These are phyloP conservation scores for Suillus fuscotomentosus DNA, from an alignment of 768 basidiomycete genomes.

Conservation along the genomic window DNA sequence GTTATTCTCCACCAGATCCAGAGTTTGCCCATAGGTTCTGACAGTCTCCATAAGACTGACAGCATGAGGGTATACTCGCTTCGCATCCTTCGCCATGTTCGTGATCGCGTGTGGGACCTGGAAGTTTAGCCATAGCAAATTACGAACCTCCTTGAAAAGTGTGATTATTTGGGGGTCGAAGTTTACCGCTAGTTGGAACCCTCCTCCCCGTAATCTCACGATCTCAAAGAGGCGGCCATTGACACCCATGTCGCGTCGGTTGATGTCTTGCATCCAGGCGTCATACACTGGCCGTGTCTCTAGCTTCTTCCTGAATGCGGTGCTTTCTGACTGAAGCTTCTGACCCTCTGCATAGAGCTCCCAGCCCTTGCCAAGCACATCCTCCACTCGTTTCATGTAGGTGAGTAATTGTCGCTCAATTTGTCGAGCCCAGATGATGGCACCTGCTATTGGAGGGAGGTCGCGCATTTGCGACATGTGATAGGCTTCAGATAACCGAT, in stretches of 20 bases:
- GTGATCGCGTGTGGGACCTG: constrained; percentile 92
- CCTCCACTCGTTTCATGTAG: constrained; percentile 99
- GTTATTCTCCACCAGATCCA: constrained; percentile 88
- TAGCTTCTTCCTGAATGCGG: constrained; percentile 93
- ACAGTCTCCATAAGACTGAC: constrained; percentile 99
- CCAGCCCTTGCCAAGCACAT: constrained; percentile 98
- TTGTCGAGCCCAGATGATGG: constrained; percentile 99
- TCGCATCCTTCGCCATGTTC: constrained; percentile 98
- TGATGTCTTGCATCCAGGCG: constrained; percentile 96
- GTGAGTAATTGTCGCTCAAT: constrained; percentile 94
- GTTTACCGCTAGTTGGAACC: constrained; percentile 89
- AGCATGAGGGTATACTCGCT: constrained; percentile 96
- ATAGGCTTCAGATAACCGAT: constrained; percentile 92
- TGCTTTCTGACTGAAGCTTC: constrained; percentile 89
- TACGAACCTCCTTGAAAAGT: constrained; percentile 97
- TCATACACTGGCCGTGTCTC: constrained; percentile 94
- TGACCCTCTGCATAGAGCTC: constrained; percentile 99
- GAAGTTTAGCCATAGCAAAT: constrained; percentile 93
- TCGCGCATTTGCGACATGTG: constrained; percentile 99
- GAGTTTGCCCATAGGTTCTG: constrained; percentile 94
- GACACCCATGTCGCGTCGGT: constrained; percentile 87
- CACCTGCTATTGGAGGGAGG: constrained; percentile 95
- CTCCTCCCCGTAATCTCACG: constrained; percentile 67
- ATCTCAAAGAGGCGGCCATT: constrained; percentile 94
- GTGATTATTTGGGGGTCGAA: constrained; percentile 99